Evolutionary conservation across 129 eudicot genomes (phyloP).

Genomic region (Arctium minus): DNA sequence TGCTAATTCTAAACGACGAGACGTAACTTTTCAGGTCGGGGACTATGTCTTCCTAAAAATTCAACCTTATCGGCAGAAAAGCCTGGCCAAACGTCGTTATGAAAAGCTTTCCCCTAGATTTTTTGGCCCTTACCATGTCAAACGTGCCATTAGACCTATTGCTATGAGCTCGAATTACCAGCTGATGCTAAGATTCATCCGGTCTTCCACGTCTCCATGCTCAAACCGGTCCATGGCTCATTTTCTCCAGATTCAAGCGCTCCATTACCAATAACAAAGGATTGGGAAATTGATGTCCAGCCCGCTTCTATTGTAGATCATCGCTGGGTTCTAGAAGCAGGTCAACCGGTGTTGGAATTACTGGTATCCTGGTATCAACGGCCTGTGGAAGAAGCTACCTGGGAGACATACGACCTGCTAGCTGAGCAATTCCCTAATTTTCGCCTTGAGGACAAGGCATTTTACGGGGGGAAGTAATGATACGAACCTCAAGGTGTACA

Average conservation of each 20-base stretch:
- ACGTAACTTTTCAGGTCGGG: not conserved
- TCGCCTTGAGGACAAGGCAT: not conserved
- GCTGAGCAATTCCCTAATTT: not conserved
- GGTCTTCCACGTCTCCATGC: conserved; percentile 23
- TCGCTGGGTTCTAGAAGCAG: conserved; percentile 6
- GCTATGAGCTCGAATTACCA: conserved; percentile 4
- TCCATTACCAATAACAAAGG: not conserved
- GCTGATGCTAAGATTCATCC: conserved; percentile 1
- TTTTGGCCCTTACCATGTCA: conserved; percentile 3
- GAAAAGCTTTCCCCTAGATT: not conserved
- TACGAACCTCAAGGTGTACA: no score
- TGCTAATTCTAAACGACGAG: no score
- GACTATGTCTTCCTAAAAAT: not conserved
- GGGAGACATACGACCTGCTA: not conserved
- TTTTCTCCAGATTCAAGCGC: not conserved
- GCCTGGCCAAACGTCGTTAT: conserved; percentile 3
- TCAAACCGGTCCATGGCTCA: conserved; percentile 3
- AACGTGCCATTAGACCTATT: not conserved
- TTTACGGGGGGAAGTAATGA: no score
- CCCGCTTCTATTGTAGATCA: not conserved
- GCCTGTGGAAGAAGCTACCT: not conserved
- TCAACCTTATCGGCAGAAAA: not conserved
- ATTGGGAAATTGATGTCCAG: not conserved
- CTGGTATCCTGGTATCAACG: not conserved
- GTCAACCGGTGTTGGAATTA: not conserved